Evolutionary conservation across 441 rosid species (phyloP).

Genomic region (Kokia cookei): DNA sequence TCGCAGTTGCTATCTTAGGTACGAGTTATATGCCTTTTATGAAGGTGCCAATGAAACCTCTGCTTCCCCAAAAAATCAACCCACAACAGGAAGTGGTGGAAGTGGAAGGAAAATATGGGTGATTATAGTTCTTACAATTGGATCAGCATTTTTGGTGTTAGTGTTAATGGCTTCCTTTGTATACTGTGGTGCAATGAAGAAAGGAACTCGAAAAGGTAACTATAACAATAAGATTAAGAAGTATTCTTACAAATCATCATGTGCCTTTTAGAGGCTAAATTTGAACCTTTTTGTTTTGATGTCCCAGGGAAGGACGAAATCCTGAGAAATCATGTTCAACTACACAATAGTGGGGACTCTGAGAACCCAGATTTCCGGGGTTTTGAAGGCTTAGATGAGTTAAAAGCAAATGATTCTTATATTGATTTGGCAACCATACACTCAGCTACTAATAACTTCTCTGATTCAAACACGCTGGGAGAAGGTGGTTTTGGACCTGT

Average conservation of each 20-base stretch:
- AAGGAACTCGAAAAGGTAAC: slow-evolving; percentile 6
- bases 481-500: slow-evolving; percentile 19
- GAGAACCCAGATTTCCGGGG: background rate
- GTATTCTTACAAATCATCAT: background rate
- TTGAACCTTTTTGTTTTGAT: background rate
- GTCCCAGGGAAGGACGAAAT: slow-evolving; percentile 6
- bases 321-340: background rate
- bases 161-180: background rate
- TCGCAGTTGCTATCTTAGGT: slow-evolving; percentile 25
- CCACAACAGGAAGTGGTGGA: background rate
- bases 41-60: background rate
- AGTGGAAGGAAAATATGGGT: slow-evolving; percentile 5
- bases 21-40: slow-evolving; percentile 18
- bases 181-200: background rate
- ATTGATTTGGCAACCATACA: slow-evolving; percentile 5
- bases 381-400: background rate
- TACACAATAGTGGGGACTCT: background rate
- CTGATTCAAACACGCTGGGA: slow-evolving; percentile 16
- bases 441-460: slow-evolving; percentile 10
- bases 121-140: slow-evolving; percentile 8
- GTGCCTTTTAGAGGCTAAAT: background rate
- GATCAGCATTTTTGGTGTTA: background rate
- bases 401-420: slow-evolving; percentile 9
- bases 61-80: background rate
- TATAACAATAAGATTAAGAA: background rate